Base-by-base conservation (phyloP, 176 grass and related monocot genomes). In the Miscanthus lutarioriparius region DNA sequence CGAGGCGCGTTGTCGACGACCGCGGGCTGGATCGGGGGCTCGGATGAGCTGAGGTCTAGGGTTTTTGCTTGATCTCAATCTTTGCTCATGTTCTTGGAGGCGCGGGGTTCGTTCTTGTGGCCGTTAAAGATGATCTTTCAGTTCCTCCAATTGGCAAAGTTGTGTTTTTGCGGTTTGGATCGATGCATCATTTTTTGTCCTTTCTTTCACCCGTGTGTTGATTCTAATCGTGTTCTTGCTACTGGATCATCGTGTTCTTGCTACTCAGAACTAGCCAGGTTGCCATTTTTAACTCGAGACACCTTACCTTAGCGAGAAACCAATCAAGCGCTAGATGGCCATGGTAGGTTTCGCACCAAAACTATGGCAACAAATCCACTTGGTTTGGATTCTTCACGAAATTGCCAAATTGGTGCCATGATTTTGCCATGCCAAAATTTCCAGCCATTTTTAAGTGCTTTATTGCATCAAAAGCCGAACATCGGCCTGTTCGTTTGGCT, bases 1-100 rank as follows among this genome's bases (percentile, higher is more conserved):
- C 58, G n/a, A 8, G 62, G 76, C 22, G 47, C 82, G 28, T 67
- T 30, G 45, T 53, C 72, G 70, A 62, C 76, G 25, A 43, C 28
- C 12, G 40, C 30, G 30, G 41, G 40, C 32, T 78, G 73, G 54
- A 63, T 82, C 39, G 40, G 6, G 9, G 86, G 86, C 66, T 70
- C 75, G 27, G 28, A 77, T 25, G 39, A 79, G 8, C 8, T 19
- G 16, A 65, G 14, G 39, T n/a, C 36, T 62, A 32, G 53, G 32
- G 44, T 66, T 80, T 67, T 67, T 35, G 10, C 40, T 47, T 44
- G 27, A 80, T 67, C 26, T 20, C 12, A 9, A 48, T 33, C 79
- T 36, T 36, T 67, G 64, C 28, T 48, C 78, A 10, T 68, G 41
- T 30, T 77, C 32, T 51, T 54, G 64, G 78, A 51, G 40, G 40